Base-by-base conservation (phyloP, 345 rosid species). In the Melastoma malabathricum region DNA sequence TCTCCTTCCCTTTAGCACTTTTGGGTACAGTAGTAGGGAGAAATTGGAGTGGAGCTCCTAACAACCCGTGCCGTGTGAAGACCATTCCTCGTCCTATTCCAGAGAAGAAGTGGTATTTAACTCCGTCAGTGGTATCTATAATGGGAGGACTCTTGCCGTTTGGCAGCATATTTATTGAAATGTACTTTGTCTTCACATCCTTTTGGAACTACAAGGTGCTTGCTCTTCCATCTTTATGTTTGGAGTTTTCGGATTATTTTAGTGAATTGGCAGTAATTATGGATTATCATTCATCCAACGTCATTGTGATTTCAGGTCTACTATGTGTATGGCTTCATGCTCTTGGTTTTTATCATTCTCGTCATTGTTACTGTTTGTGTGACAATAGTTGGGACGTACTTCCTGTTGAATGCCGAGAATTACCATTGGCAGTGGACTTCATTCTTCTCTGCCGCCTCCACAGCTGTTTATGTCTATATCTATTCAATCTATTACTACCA, bases 391-490 rank as follows among this genome's bases (percentile, higher is more conserved):
- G 97, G 97, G 20, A 80, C 97, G 5, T 88, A 88, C 64, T 88
- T 84, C 82, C 64, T 88, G 63, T 82, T 88, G 54, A 88, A 88
- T 62, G 97, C 97, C 38, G 97, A 88, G 76, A 88, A 88, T 57
- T 88, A 88, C 65, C 94, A 88, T 70, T 88, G 97, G 97, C 97
- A 88, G 62, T 88, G 97, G 97, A 88, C 97, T 0, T 88, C 97
- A 19, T 88, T 84, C 63, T 78, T 82, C 72, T 84, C 97, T 22
- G 97, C 97, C 54, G 97, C 97, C 18, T 88, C 97, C 44, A 88
- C 97, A 43, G 88, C 97, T 31, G 85, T 84, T 51, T 88, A 88
- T 51, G 94, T 88, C 56, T 88, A 84, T 71, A 59, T 84, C 64
- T 88, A 88, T 73, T 84, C 97, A n/a, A 73, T 88, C 60, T 88